These are phyloP conservation scores for Prinsepia uniflora DNA, from an alignment of 306 rosid species.

Conservation along the genomic window DNA sequence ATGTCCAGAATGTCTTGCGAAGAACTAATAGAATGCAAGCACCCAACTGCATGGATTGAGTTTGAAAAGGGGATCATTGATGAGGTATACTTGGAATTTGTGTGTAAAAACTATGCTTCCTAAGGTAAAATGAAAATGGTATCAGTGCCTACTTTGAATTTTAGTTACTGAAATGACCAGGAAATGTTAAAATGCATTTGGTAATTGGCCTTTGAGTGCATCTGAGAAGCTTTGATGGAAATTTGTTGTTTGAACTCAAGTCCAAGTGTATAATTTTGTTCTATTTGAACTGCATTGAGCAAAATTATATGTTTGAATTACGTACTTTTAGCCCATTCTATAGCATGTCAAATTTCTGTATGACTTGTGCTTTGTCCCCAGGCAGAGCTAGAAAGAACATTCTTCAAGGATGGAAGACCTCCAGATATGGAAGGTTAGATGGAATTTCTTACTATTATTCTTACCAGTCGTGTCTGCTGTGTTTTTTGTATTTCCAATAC, in stretches of 20 bases:
- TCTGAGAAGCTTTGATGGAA: not conserved
- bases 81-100: slow-evolving; percentile 57
- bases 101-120: not conserved
- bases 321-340: not conserved
- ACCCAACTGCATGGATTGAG: slow-evolving; percentile 81
- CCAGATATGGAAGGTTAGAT: slow-evolving; percentile 78
- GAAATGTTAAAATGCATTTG: not conserved
- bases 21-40: slow-evolving; percentile 74
- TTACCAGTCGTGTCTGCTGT: not conserved
- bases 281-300: not conserved
- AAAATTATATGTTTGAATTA: not conserved
- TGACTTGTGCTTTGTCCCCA: slow-evolving; percentile 41
- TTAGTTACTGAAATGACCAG: not conserved
- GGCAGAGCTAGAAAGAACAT: slow-evolving; percentile 69
- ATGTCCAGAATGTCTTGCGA: slow-evolving; percentile 63
- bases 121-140: not conserved
- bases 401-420: slow-evolving; percentile 79
- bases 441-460: slow-evolving; percentile 16
- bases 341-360: not conserved
- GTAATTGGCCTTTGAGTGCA: not conserved
- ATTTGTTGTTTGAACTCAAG: not conserved
- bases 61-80: slow-evolving; percentile 84
- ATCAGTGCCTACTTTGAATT: not conserved
- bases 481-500: not conserved
- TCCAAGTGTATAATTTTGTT: not conserved